phyloP scores from a whole-genome alignment of 306 rosid species.

The Prunus armeniaca region DNA sequence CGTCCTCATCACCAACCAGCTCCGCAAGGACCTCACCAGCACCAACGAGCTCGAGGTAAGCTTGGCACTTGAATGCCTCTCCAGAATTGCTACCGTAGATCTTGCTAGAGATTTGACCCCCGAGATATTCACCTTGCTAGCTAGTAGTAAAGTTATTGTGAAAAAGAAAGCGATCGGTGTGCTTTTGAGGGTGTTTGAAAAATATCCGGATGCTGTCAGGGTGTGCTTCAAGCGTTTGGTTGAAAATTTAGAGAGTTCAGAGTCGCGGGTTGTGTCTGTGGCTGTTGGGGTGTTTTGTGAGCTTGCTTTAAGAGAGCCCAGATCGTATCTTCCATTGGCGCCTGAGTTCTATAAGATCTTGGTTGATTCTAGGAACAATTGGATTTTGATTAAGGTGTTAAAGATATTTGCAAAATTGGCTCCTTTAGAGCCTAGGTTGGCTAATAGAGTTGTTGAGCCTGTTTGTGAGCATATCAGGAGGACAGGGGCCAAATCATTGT shows the following conservation, averaged over 20 bases:
- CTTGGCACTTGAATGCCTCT: constrained; percentile 70
- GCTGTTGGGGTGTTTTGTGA: constrained; percentile 89
- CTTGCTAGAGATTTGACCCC: constrained; percentile 85
- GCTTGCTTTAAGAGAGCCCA: constrained; percentile 61
- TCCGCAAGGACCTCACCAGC: constrained; percentile 76
- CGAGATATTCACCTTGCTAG: constrained; percentile 64
- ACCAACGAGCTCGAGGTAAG: constrained; percentile 61
- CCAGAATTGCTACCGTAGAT: constrained; percentile 68
- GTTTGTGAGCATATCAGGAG: constrained; percentile 66
- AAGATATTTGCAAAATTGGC: constrained; percentile 79
- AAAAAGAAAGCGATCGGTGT: constrained; percentile 75
- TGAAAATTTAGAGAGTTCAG: constrained; percentile 72
- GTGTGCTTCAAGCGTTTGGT: constrained; percentile 90
- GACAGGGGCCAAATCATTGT: constrained; percentile 69
- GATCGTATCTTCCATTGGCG: constrained; percentile 78
- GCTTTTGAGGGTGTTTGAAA: constrained; percentile 67
- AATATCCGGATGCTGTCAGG: constrained; percentile 77
- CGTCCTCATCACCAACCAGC: constrained; percentile 90
- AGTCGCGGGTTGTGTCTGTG: constrained; percentile 53
- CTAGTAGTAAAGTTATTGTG: constrained; percentile 51
- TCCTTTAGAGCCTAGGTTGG: constrained; percentile 74
- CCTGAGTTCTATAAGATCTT: constrained; percentile 78
- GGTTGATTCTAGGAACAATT: constrained; percentile 78
- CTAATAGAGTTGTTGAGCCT: constrained; percentile 72
- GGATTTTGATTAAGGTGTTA: constrained; percentile 79